phyloP scores from a whole-genome alignment of 2,329 filamentous ascomycete genomes.

The Dendrostoma leiphaemia region DNA sequence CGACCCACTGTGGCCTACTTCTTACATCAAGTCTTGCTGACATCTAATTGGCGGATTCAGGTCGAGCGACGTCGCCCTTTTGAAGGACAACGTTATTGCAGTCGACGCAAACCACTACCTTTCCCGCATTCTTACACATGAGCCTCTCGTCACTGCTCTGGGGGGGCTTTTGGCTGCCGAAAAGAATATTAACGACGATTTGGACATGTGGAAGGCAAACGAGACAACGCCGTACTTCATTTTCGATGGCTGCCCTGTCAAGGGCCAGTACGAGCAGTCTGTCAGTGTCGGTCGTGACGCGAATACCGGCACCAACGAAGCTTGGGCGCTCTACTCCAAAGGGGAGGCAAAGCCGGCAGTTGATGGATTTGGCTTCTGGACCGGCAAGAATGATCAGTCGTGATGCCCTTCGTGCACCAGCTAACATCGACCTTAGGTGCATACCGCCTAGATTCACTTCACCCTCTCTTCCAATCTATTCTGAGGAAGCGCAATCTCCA shows the following conservation, averaged over 20 bases:
- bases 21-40: background rate
- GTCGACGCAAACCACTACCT: constrained; percentile 92
- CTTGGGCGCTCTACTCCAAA: constrained; percentile 85
- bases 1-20: background rate
- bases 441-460: constrained; percentile 69
- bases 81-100: constrained; percentile 74
- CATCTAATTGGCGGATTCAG: constrained; percentile 30
- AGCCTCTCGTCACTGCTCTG: constrained; percentile 85
- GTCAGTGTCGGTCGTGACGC: constrained; percentile 64
- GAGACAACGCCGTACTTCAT: constrained; percentile 81
- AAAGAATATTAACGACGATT: constrained; percentile 71
- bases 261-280: constrained; percentile 69
- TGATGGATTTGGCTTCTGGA: constrained; percentile 74
- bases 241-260: constrained; percentile 83
- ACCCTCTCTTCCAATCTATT: constrained; percentile 72
- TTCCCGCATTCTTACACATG: constrained; percentile 74
- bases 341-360: constrained; percentile 80
- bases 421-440: constrained; percentile 52
- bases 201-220: constrained; percentile 68
- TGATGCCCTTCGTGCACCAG: constrained; percentile 13
- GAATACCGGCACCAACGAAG: constrained; percentile 69
- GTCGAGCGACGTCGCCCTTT: constrained; percentile 63
- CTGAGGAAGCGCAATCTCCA: constrained; percentile 67
- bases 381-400: constrained; percentile 50
- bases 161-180: constrained; percentile 83